phyloP scores from a whole-genome alignment of 768 basidiomycete species.

The Leccinum incarnatum region DNA sequence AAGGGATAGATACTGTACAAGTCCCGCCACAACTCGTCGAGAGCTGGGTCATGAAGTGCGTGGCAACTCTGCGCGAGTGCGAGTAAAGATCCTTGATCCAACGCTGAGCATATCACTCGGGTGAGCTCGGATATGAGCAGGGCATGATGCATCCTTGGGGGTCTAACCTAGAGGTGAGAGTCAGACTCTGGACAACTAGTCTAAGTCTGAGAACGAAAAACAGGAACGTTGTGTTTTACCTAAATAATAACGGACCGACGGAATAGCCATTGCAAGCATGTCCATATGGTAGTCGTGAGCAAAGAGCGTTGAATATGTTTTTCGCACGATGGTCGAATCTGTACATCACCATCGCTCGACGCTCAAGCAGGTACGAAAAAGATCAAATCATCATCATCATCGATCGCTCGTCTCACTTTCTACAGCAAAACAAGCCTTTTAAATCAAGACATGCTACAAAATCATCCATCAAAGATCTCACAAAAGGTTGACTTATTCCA shows the following conservation, averaged over 20 bases:
- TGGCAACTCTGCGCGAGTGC: slow-evolving; percentile 25
- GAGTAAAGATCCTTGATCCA: slow-evolving; percentile 18
- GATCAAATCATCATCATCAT: background rate
- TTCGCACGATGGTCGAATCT: slow-evolving; percentile 22
- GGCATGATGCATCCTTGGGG: slow-evolving; percentile 22
- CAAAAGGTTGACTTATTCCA: slow-evolving; percentile 59
- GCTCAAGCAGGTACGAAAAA: slow-evolving; percentile 69
- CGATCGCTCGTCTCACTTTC: background rate
- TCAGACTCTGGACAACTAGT: no score
- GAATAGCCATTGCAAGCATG: no score
- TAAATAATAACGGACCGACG: no score
- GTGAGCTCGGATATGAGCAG: slow-evolving; percentile 22
- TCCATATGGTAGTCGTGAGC: no score
- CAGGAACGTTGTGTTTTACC: no score
- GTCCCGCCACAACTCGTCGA: slow-evolving; percentile 26
- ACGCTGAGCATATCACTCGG: slow-evolving; percentile 15
- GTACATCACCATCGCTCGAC: slow-evolving; percentile 72
- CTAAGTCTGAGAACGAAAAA: no score
- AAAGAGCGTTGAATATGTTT: no score
- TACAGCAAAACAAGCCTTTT: slow-evolving; percentile 84
- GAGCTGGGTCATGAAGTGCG: slow-evolving; percentile 20
- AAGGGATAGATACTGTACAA: slow-evolving; percentile 23
- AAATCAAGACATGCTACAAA: slow-evolving; percentile 92
- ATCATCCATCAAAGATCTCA: slow-evolving; percentile 74
- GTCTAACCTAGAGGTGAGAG: background rate